A percentile compares a stretch with the other conserved stretches of the same genome.
Evolutionary conservation across 176 grass and related monocot species (phyloP).

Genomic region (Urochloa ruziziensis): DNA sequence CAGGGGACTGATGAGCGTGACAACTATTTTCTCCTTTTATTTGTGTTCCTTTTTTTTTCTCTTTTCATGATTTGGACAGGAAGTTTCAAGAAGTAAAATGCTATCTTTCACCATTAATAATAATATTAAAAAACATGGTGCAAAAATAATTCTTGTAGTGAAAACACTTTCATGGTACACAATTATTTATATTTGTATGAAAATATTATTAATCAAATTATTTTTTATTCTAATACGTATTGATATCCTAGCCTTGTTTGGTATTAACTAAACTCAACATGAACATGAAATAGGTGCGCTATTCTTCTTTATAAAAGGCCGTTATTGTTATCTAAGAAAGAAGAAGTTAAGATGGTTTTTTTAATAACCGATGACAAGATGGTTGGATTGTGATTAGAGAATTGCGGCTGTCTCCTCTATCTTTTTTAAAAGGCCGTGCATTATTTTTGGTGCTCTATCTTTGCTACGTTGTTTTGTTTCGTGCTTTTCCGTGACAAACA

Average conservation of each 20-base stretch:
- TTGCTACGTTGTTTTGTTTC: background rate
- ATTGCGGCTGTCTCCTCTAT: background rate
- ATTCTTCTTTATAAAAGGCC: too few species aligned
- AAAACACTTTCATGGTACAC: too few species aligned
- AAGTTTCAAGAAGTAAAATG: too few species aligned
- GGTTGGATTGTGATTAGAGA: background rate
- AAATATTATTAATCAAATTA: too few species aligned
- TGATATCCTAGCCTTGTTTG: background rate
- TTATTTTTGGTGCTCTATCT: background rate
- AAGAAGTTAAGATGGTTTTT: too few species aligned
- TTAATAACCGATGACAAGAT: background rate
- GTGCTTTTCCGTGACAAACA: background rate
- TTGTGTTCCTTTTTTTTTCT: background rate
- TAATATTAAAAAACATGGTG: too few species aligned
- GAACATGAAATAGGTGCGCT: too few species aligned
- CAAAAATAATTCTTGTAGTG: too few species aligned
- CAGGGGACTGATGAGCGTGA: background rate
- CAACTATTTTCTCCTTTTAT: background rate
- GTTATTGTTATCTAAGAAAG: too few species aligned
- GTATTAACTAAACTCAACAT: background rate
- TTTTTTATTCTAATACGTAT: background rate
- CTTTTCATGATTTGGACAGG: background rate
- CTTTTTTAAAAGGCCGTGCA: too few species aligned
- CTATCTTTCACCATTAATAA: too few species aligned
- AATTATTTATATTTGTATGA: too few species aligned